Conservation (phyloP, 768 basidiomycete genomes). For the Trametes villosa region DNA sequence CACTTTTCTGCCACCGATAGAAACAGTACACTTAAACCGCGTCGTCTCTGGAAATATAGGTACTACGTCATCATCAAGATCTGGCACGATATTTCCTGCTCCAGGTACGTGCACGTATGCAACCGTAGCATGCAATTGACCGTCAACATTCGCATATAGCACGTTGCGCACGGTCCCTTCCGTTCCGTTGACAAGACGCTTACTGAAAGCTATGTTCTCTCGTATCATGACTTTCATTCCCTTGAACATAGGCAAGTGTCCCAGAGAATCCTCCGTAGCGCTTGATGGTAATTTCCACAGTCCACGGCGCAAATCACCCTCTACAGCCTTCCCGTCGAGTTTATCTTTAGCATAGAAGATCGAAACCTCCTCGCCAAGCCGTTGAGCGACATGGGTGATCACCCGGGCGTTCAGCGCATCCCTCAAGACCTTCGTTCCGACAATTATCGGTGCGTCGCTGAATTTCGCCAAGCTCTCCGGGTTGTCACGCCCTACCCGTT, state of each 20-base stretch:
- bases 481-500: neutral
- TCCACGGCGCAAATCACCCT: neutral
- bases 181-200: neutral
- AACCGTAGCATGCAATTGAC: neutral
- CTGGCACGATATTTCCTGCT: neutral
- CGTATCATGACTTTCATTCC: constrained; percentile 31
- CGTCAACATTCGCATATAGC: neutral
- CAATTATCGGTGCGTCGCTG: neutral
- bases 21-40: neutral
- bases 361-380: neutral
- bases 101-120: neutral
- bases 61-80: neutral
- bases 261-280: neutral
- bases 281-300: neutral
- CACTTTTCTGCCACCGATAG: neutral
- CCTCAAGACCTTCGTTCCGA: neutral
- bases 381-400: neutral
- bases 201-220: constrained; percentile 22
- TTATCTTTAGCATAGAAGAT: neutral
- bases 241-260: constrained; percentile 17
- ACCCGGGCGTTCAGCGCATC: constrained; percentile 1
- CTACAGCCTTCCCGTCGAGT: neutral
- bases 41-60: neutral
- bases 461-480: neutral
- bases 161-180: neutral